Conservation (phyloP, 106 monocot genomes). For the Hemerocallis citrina region DNA sequence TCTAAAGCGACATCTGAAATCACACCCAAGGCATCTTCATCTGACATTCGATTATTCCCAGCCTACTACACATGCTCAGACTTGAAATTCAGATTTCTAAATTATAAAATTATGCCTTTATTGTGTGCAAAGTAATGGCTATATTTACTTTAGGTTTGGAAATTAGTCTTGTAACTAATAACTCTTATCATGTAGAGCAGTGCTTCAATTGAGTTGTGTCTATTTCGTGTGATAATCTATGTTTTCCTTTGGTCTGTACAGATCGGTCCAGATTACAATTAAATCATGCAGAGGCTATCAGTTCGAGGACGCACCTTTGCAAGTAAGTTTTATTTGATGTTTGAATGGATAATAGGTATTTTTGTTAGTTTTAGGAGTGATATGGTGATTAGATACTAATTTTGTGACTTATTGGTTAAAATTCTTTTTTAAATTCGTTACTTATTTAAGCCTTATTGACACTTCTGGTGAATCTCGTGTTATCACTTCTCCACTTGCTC, state of each 20-base stretch:
- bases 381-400: not conserved
- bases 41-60: no score
- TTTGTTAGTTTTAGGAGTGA: not conserved
- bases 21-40: not conserved
- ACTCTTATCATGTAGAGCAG: constrained; percentile 1
- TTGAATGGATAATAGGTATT: not conserved
- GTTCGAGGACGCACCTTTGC: constrained; percentile 64
- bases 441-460: no score
- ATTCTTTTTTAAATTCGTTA: no score
- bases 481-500: no score
- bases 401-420: no score
- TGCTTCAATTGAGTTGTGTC: not conserved
- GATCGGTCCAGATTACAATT: constrained; percentile 57
- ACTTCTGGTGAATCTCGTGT: no score
- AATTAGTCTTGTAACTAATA: not conserved
- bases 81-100: no score
- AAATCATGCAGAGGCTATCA: constrained; percentile 52
- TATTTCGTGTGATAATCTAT: not conserved
- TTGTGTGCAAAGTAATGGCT: not conserved
- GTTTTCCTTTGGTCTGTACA: constrained; percentile 30
- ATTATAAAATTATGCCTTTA: no score
- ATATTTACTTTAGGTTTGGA: not conserved
- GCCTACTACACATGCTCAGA: no score
- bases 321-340: constrained; percentile 35
- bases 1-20: not conserved